Evolutionary conservation across 108 stramenopile genomes (phyloP).

Genomic region (Skeletonema marinoi): DNA sequence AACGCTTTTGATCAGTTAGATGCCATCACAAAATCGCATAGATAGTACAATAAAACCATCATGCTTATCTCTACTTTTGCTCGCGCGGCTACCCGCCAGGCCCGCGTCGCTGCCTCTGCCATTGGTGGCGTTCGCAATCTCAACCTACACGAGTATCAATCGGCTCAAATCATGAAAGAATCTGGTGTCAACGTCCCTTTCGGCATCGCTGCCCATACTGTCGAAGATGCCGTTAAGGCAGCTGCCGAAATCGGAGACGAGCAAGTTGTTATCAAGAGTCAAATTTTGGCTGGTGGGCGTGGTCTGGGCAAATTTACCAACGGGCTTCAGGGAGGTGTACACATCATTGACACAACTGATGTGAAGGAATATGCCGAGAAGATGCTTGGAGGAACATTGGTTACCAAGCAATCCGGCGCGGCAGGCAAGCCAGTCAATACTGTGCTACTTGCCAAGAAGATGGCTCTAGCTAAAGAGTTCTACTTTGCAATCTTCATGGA

Average conservation of each 20-base stretch:
- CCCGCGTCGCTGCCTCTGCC: background rate
- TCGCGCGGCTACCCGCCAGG: constrained; percentile 2
- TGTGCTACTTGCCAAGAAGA: constrained; percentile 75
- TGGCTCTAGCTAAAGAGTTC: constrained; percentile 82
- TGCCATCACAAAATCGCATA: too few species aligned
- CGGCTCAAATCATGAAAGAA: constrained; percentile 62
- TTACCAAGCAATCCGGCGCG: constrained; percentile 78
- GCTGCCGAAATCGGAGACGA: constrained; percentile 40
- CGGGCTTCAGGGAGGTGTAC: constrained; percentile 75
- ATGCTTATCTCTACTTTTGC: constrained; percentile 1
- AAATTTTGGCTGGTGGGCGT: constrained; percentile 76
- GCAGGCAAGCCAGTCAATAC: constrained; percentile 79
- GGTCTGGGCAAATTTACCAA: constrained; percentile 68
- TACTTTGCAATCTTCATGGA: constrained; percentile 90
- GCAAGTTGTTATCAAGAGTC: constrained; percentile 71
- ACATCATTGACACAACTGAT: constrained; percentile 57
- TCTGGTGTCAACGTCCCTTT: constrained; percentile 66
- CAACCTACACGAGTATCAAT: constrained; percentile 82
- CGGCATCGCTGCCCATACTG: constrained; percentile 38
- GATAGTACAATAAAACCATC: too few species aligned
- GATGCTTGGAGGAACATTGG: constrained; percentile 71
- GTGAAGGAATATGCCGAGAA: constrained; percentile 46
- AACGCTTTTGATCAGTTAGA: too few species aligned
- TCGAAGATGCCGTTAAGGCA: constrained; percentile 40
- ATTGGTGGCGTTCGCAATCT: constrained; percentile 45